These are phyloP conservation scores for Solanum pinnatisectum DNA, from an alignment of 257 asterid genomes.

Conservation along the genomic window DNA sequence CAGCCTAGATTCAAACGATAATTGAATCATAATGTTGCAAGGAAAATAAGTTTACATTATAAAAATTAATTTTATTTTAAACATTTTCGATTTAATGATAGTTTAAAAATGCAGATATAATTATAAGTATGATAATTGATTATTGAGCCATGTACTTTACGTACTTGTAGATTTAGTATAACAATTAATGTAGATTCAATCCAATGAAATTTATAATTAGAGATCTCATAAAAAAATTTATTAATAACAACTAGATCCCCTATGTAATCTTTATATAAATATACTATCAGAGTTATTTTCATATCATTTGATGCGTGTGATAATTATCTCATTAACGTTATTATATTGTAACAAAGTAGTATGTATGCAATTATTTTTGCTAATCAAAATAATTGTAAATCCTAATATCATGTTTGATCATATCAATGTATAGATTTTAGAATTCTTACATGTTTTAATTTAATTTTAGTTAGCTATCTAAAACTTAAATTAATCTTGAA, in stretches of 20 bases:
- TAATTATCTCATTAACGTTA: neutral
- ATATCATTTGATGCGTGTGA: neutral
- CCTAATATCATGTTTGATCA: neutral
- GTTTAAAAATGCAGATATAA: neutral
- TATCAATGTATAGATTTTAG: neutral
- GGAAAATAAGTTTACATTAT: neutral
- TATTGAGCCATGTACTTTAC: neutral
- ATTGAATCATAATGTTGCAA: neutral
- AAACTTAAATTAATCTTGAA: neutral
- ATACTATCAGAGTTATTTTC: neutral
- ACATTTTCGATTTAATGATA: neutral
- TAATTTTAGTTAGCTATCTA: neutral
- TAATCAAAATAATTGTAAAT: neutral
- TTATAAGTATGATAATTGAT: neutral
- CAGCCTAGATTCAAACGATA: neutral
- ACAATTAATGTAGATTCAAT: neutral
- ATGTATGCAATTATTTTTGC: too few species aligned
- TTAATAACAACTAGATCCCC: neutral
- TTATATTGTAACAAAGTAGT: neutral
- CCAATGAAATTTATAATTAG: neutral
- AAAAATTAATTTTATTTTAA: neutral
- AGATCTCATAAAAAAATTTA: too few species aligned
- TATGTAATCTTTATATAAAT: neutral
- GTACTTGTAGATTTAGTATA: neutral
- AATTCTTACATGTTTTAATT: neutral